Evolutionary conservation across 2,329 filamentous ascomycete genomes (phyloP), one percentile per base, ranked within the genome.

Genomic region (Colletotrichum tanaceti): DNA sequence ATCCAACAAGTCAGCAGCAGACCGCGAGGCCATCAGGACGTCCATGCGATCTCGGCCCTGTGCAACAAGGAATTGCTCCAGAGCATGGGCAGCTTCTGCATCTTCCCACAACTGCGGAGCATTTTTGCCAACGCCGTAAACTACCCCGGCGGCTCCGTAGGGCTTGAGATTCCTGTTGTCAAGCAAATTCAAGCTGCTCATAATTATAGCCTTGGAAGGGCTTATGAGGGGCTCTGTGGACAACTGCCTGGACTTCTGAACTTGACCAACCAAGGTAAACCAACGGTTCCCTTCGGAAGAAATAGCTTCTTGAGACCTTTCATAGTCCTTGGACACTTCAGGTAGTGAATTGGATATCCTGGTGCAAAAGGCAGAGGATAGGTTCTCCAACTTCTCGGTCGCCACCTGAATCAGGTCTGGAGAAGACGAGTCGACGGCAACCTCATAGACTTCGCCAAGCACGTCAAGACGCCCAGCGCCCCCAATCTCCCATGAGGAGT

Each of bases 311-410:
- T 97, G 93, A 0, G 93, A 97, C 49, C 85, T 84, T 32, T 87
- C 85, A 72, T 92, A 92, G 20, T 93, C 91, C 70, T 91, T 91
- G 0, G 93, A 94, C 64, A 95, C 89, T 75, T 95, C 93, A 0
- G 94, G 93, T 5, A 93, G 85, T 0, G 93, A 97, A 6, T 88
- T 87, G 62, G 89, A 90, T 65, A 97, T 89, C 44, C 87, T 85
- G 39, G 88, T 83, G 32, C 90, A 82, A n/a, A 97, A 80, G 0
- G 84, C 77, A 1, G 86, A 80, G 0, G 88, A 86, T n/a, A 93
- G 78, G 1, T 81, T 81, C 2, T 82, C 77, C 92, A 93, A 96
- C 71, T 90, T 83, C 3, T 83, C 77, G 18, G 82, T 77, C 0
- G 92, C 81, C 0, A 86, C 81, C 3, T 80, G 73, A 0, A 85